Conservation (phyloP, 495 filamentous ascomycete genomes). For the Articulospora tetracladia region DNA sequence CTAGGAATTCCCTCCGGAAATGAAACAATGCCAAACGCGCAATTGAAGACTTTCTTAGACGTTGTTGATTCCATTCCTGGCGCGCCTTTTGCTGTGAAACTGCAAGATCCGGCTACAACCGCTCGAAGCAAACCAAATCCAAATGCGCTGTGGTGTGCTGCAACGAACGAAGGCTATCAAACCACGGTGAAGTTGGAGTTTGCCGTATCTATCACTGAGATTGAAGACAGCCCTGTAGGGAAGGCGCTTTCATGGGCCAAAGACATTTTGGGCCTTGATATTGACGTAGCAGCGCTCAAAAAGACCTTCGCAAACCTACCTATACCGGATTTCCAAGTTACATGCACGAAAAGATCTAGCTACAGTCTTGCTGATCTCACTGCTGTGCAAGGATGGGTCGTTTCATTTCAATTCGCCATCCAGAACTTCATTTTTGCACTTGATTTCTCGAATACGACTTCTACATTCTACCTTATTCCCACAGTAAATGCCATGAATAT, state of each 20-base stretch:
- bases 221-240: background rate
- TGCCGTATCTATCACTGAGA: background rate
- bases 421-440: background rate
- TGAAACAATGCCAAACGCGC: background rate
- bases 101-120: background rate
- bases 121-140: background rate
- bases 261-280: background rate
- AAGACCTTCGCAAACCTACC: background rate
- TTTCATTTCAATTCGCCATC: background rate
- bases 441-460: background rate
- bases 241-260: background rate
- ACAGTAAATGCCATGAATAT: background rate
- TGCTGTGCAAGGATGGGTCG: background rate
- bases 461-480: background rate
- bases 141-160: background rate
- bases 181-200: background rate
- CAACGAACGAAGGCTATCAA: background rate
- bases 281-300: background rate
- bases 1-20: background rate
- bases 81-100: background rate
- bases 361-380: background rate
- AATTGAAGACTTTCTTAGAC: background rate
- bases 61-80: background rate
- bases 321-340: background rate
- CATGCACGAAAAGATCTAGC: background rate